Evolutionary conservation across 2,329 filamentous ascomycete species (phyloP), one percentile per base, ranked within the genome.

Genomic region (Botryotinia calthae): DNA sequence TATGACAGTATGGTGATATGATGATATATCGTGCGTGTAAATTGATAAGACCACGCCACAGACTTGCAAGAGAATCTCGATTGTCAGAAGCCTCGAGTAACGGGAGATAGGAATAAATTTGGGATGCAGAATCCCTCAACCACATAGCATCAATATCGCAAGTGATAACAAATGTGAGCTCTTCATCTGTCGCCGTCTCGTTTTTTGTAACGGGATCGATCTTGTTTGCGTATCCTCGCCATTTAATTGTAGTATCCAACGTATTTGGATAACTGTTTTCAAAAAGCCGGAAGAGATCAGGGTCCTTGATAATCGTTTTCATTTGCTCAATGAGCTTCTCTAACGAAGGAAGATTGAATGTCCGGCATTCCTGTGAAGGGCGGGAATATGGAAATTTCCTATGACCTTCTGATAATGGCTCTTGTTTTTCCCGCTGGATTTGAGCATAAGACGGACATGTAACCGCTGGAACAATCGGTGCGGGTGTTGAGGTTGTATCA

Each of bases 1-100:
- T 91, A 81, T 97, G 95, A 85, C 94, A 97, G 82, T 96, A 97
- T 0, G 94, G 94, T 16, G 87, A 88, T n/a, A 87, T 87, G 73
- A 89, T 84, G 64, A 93, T 86, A 80, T 92, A 93, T 65, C 91
- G 85, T 56, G 90, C 84, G 78, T 93, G 91, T 8, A 91, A 84
- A 79, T 93, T 93, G 80, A 93, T 91, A 4, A 91, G 85, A 1
- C 91, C 91, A 28, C 91, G 86, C 82, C 90, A 92, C 0, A 93
- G 83, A 40, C 88, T 89, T 58, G 90, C 90, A 34, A 93, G 84
- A 2, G 89, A 90, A 77, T 89, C 84, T 14, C 84, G 82, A 7
- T 85, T 84, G 10, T 82, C 81, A 28, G 86, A 88, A 8, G 86
- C 83, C 75, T 85, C 85, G 28, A 93, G 83, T n/a, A 92, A 82